Evolutionary conservation across 768 basidiomycete genomes (phyloP), one percentile per base, ranked within the genome.

Genomic region (Podaxis sp.): DNA sequence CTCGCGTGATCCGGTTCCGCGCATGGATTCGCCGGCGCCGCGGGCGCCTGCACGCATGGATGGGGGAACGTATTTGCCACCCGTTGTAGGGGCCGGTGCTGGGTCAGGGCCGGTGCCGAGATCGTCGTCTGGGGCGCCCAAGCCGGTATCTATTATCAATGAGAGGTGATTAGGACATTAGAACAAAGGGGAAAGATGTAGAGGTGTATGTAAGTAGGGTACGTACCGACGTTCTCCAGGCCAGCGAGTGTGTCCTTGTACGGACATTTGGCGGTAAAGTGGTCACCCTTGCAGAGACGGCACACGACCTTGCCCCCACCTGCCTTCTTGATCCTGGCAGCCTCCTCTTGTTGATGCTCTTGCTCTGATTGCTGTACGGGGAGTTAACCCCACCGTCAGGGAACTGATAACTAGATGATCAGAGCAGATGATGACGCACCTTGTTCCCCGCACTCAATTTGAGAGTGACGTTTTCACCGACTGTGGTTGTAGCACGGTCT

Each of bases 201-300:
- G 49, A 33, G 30, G 12, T 4, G 20, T n/a, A 17, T n/a, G 40
- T 12, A 54, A 20, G 26, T 53, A 13, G 40, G 24, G 17, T 33
- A 73, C 79, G 58, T 69, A 83, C 88, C 88, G 4, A 78, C 76
- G 12, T 80, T 80, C 56, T 87, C 91, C 53, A 95, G 79, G 3
- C 86, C 90, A 10, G 88, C 89, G 13, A 99, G 84, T 8, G 91
- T 90, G 69, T 98, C 95, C 77, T 95, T 97, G 84, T 95, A 96
- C 5, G 97, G 97, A 83, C 97, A 99, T 75, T 96, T 95, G 66
- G 95, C 91, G 13, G 97, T 99, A 76, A 96, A 99, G 79, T 99
- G 97, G 66, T 91, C 91, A 57, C 96, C 97, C 73, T 96, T 93
- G 80, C 97, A 99, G 60, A 97, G 78, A 66, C 97, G 85, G 83